Conservation (phyloP, 192 early-diverging fungal genomes). For the Entrophospora sp. region DNA sequence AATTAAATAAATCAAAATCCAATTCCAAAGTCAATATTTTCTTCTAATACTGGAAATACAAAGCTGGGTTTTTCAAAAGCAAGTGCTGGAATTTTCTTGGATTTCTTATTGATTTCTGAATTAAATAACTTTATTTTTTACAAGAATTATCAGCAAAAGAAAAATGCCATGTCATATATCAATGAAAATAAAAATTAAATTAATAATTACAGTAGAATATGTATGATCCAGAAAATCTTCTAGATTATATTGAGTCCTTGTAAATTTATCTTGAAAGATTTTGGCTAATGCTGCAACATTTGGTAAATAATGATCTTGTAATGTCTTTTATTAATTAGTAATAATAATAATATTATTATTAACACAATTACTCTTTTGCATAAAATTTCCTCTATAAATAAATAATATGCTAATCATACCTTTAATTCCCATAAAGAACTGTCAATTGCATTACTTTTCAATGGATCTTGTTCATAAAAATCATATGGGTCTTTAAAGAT, state of each 20-base stretch:
- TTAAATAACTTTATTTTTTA: slow-evolving; percentile 42
- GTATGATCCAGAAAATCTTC: slow-evolving; percentile 97
- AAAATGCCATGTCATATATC: too few relatives aligned
- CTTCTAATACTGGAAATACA: slow-evolving; percentile 29
- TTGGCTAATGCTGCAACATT: slow-evolving; percentile 78
- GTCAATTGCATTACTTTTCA: slow-evolving; percentile 68
- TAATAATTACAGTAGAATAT: slow-evolving; percentile 45
- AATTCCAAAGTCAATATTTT: not conserved
- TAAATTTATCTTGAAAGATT: slow-evolving; percentile 81
- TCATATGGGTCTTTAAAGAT: slow-evolving; percentile 34
- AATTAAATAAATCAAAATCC: too few relatives aligned
- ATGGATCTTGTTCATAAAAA: slow-evolving; percentile 60
- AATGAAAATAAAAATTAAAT: not conserved
- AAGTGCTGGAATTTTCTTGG: slow-evolving; percentile 47
- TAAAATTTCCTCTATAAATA: too few relatives aligned
- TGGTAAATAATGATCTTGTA: slow-evolving; percentile 82
- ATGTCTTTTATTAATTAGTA: too few relatives aligned
- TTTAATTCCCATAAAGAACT: slow-evolving; percentile 90
- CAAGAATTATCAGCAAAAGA: too few relatives aligned
- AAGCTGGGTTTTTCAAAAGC: slow-evolving; percentile 41
- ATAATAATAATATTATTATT: too few relatives aligned
- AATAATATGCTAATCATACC: slow-evolving; percentile 5
- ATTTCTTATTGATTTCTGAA: slow-evolving; percentile 41
- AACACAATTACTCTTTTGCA: too few relatives aligned
- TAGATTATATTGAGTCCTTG: slow-evolving; percentile 76